These are phyloP conservation scores for Penicillium frequentans DNA, from an alignment of 2,329 filamentous ascomycete species.

Conservation along the genomic window DNA sequence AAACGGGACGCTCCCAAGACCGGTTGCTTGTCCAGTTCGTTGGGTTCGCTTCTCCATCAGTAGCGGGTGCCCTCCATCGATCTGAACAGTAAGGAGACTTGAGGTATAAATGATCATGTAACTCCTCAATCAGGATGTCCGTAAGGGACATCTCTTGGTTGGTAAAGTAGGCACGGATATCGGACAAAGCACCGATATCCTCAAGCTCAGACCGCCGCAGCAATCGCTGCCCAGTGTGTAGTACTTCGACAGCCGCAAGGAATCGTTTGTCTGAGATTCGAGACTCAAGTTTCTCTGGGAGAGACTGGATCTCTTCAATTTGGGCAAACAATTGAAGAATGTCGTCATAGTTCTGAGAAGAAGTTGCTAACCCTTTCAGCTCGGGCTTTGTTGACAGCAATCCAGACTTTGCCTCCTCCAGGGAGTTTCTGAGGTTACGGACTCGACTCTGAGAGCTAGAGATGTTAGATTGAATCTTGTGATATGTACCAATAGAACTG, in stretches of 20 bases:
- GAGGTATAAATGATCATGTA: slow-evolving; percentile 95
- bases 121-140: slow-evolving; percentile 93
- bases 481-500: slow-evolving; percentile 96
- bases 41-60: slow-evolving; percentile 34
- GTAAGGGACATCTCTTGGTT: slow-evolving; percentile 92
- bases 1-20: slow-evolving; percentile 55
- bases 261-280: slow-evolving; percentile 96
- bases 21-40: slow-evolving; percentile 33
- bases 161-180: slow-evolving; percentile 81
- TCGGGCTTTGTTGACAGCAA: slow-evolving; percentile 86
- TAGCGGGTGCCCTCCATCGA: slow-evolving; percentile 76
- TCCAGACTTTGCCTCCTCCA: slow-evolving; percentile 75
- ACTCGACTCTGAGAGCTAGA: slow-evolving; percentile 84
- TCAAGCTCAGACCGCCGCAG: slow-evolving; percentile 87
- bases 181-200: slow-evolving; percentile 82
- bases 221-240: slow-evolving; percentile 82
- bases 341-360: slow-evolving; percentile 87
- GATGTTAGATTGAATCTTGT: slow-evolving; percentile 95
- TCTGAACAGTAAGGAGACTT: slow-evolving; percentile 98
- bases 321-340: slow-evolving; percentile 80
- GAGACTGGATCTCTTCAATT: slow-evolving; percentile 81
- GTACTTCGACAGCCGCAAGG: slow-evolving; percentile 83
- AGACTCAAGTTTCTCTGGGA: slow-evolving; percentile 90
- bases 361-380: slow-evolving; percentile 81
- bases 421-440: slow-evolving; percentile 76